These are phyloP conservation scores for Phlebiopsis flavidoalba DNA, from an alignment of 768 basidiomycete genomes.

Conservation along the genomic window DNA sequence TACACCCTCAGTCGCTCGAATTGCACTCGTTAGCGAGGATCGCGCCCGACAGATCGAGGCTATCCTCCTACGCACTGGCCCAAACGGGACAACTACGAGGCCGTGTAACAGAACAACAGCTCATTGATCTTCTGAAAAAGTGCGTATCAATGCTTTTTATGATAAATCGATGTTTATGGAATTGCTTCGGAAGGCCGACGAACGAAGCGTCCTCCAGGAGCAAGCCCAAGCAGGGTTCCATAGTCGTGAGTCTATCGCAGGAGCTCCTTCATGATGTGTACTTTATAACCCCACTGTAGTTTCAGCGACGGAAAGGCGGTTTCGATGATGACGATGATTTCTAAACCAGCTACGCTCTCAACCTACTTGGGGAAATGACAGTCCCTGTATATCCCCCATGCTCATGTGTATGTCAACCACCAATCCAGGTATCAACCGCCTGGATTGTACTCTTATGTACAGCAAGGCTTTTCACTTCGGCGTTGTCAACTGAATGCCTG, in stretches of 20 bases:
- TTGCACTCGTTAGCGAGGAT: constrained; percentile 80
- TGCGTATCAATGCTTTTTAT: constrained; percentile 22
- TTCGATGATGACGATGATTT: constrained; percentile 31
- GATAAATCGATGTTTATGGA: background rate
- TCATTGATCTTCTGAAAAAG: constrained; percentile 85
- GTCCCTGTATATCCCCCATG: background rate
- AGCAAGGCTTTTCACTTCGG: background rate
- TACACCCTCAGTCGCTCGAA: constrained; percentile 64
- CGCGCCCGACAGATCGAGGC: constrained; percentile 76
- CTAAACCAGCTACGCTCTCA: constrained; percentile 2
- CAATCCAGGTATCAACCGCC: background rate
- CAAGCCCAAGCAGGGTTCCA: constrained; percentile 33
- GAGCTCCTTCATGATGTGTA: background rate
- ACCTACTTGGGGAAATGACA: background rate
- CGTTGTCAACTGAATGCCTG: background rate
- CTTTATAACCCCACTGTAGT: constrained; percentile 11
- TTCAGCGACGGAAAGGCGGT: constrained; percentile 31
- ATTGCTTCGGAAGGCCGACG: constrained; percentile 29
- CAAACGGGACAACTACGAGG: constrained; percentile 78
- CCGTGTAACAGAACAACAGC: constrained; percentile 70
- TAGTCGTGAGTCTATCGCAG: constrained; percentile 29
- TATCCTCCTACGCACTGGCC: constrained; percentile 75
- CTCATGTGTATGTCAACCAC: background rate
- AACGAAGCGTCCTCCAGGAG: constrained; percentile 43
- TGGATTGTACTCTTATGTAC: background rate